Percentiles rank a stretch among this genome's conserved stretches.
These are phyloP conservation scores for Alternaria sp. DNA, from an alignment of 2,329 filamentous ascomycete species.

Conservation along the genomic window DNA sequence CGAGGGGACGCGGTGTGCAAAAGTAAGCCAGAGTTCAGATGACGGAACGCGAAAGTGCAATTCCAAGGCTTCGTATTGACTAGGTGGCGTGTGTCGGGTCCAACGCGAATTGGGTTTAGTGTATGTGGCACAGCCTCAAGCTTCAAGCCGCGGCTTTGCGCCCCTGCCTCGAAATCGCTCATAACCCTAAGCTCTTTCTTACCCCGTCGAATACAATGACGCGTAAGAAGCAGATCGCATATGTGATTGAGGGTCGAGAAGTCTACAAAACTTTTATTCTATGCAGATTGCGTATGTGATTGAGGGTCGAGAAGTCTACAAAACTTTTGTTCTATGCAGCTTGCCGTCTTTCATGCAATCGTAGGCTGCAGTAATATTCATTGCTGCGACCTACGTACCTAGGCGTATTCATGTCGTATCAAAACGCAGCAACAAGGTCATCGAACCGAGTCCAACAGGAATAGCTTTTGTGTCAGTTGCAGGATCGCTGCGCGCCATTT, in stretches of 20 bases:
- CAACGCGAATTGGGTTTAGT: conserved; percentile 3
- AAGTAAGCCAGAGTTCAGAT: neutral
- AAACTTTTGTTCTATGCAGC: neutral
- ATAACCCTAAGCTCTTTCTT: neutral
- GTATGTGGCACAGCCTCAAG: neutral
- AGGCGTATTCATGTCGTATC: neutral
- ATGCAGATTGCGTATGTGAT: no score
- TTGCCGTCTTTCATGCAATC: neutral
- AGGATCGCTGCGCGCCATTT: neutral
- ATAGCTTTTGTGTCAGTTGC: neutral
- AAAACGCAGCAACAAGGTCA: neutral
- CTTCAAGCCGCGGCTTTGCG: neutral
- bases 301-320: neutral
- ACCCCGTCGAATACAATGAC: neutral
- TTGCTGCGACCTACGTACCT: neutral
- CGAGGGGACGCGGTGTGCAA: conserved; percentile 1
- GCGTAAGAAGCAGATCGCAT: neutral
- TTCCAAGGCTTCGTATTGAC: neutral
- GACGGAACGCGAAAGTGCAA: conserved; percentile 9
- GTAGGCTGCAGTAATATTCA: neutral
- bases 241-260: neutral
- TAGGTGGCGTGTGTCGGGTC: neutral
- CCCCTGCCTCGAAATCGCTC: neutral
- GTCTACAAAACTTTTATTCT: no score
- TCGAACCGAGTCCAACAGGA: neutral